Percentiles rank a stretch among this genome's conserved stretches.
Evolutionary conservation across 257 asterid genomes (phyloP).

Genomic region (Ajuga chamaepitys): DNA sequence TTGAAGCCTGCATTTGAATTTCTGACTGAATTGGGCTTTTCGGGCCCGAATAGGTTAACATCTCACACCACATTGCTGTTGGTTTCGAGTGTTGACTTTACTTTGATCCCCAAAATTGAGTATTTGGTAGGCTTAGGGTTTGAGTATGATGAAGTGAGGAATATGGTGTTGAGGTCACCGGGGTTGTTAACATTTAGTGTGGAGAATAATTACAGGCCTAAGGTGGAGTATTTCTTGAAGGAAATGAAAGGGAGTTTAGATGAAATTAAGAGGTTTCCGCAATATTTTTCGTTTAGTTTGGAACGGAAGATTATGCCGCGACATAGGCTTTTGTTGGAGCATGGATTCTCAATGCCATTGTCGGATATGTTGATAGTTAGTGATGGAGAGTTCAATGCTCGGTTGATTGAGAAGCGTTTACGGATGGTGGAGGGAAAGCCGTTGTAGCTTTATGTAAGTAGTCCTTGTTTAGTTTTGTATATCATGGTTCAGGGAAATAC

Average conservation of each 20-base stretch:
- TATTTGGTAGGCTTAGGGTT: conserved; percentile 56
- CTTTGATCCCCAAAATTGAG: conserved; percentile 59
- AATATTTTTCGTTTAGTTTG: conserved; percentile 74
- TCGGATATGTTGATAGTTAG: conserved; percentile 73
- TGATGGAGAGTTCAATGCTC: conserved; percentile 63
- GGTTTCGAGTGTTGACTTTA: conserved; percentile 68
- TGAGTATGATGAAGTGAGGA: conserved; percentile 41
- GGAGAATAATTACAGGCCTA: conserved; percentile 72
- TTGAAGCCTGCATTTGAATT: conserved; percentile 54
- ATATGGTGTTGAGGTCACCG: conserved; percentile 81
- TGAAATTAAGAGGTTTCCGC: conserved; percentile 80
- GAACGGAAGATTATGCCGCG: conserved; percentile 73
- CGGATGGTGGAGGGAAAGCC: conserved; percentile 27
- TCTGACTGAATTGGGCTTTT: conserved; percentile 53
- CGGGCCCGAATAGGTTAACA: conserved; percentile 38
- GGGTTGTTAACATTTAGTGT: conserved; percentile 78
- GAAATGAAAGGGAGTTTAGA: conserved; percentile 66
- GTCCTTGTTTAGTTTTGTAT: not conserved
- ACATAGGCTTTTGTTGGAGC: conserved; percentile 48
- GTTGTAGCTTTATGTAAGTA: conserved; percentile 29
- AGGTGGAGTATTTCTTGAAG: conserved; percentile 51
- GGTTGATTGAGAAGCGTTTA: conserved; percentile 49
- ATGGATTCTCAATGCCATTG: conserved; percentile 40
- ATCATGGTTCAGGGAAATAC: not conserved
- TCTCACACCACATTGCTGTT: conserved; percentile 60